phyloP scores from a whole-genome alignment of 805 yeast species.

The Candida andamanensis region DNA sequence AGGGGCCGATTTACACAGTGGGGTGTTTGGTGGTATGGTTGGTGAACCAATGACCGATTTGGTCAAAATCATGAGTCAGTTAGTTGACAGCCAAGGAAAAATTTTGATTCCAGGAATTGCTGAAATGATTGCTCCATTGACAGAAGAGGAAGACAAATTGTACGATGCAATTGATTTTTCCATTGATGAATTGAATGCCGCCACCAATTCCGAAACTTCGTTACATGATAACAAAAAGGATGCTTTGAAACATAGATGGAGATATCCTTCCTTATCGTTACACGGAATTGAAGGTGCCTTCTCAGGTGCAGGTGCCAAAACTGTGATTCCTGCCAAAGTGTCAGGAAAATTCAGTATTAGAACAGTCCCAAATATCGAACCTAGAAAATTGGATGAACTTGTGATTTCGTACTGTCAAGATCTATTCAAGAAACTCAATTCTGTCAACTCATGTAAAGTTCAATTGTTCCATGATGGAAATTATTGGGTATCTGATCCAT shows the following conservation, averaged over 20 bases:
- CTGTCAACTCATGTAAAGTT: conserved; percentile 69
- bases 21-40: conserved; percentile 94
- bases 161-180: conserved; percentile 86
- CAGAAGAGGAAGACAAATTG: conserved; percentile 68
- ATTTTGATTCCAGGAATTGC: conserved; percentile 82
- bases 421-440: conserved; percentile 59
- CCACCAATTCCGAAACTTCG: conserved; percentile 84
- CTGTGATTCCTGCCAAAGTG: conserved; percentile 95
- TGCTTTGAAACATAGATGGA: conserved; percentile 97
- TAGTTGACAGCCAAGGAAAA: conserved; percentile 79
- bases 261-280: conserved; percentile 91
- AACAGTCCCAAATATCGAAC: conserved; percentile 92
- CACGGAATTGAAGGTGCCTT: conserved; percentile 99
- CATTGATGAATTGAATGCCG: conserved; percentile 77
- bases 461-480: conserved; percentile 91
- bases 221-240: conserved; percentile 73
- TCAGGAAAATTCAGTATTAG: conserved; percentile 93
- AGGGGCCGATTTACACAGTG: conserved; percentile 94
- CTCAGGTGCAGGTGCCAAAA: conserved; percentile 91
- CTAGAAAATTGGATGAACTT: conserved; percentile 68
- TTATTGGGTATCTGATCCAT: conserved; percentile 95
- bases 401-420: conserved; percentile 68
- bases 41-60: conserved; percentile 98
- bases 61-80: conserved; percentile 64
- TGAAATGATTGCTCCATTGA: conserved; percentile 94